Evolutionary conservation across 2,329 filamentous ascomycete species (phyloP), one percentile per base, ranked within the genome.

Genomic region (Fusarium albosuccineum): DNA sequence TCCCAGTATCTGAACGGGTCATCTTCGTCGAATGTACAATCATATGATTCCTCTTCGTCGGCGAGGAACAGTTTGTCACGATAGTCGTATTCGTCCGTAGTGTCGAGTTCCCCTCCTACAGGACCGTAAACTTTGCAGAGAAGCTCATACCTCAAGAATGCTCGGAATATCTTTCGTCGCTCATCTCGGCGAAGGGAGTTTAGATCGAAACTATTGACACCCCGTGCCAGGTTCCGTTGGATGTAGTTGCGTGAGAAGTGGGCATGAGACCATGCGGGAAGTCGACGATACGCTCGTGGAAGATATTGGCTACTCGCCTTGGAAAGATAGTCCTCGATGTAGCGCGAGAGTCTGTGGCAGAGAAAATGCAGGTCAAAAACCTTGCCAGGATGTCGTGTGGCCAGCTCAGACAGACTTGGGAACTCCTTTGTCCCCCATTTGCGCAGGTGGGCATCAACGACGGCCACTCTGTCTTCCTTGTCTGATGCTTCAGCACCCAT

Each of bases 91-190:
- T 49, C 17, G 4, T 26, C 7, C 17, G 26, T 2, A n/a, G 26
- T 16, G 17, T 33, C 39, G 8, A 53, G 14, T 22, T 41, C 9
- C 9, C 56, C 49, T 14, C 9, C 49, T 5, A 30, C 27, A 7
- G 51, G 42, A 4, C 57, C 57, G 30, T 60, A 60, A 10, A 56
- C 44, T 29, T 56, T 55, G 50, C 50, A 60, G 4, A 60, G 42
- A 8, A 60, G 57, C 4, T 60, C 57, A 10, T 55, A 56, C 13
- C 57, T 54, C 26, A 60, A 9, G 26, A 60, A 56, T 6, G 50
- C 57, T 9, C 11, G 27, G 10, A 60, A 36, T n/a, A 56, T 60
- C 9, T 9, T 26, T 5, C 9, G 57, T 4, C 29, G 33, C 5
- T 56, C 50, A 4, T 3, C 17, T 34, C 6, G 16, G 1, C 6